These are phyloP conservation scores for Pinus tabuliformis DNA, from an alignment of 75 land plant species.

Conservation along the genomic window DNA sequence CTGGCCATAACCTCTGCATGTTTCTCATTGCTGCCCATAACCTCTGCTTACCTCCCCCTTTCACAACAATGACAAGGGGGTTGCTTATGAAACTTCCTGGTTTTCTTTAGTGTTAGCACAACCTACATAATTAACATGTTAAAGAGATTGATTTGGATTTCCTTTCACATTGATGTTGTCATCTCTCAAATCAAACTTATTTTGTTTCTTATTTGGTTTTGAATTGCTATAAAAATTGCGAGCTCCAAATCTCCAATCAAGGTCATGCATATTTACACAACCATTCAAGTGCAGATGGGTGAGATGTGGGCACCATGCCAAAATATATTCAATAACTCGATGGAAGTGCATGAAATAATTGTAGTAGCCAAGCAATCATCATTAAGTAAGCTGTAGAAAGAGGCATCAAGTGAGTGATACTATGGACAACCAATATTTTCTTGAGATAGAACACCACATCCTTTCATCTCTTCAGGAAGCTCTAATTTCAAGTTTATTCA, in stretches of 20 bases:
- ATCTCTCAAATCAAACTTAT: slow-evolving; percentile 7
- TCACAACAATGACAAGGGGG: too few relatives aligned
- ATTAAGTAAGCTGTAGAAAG: slow-evolving; percentile 57
- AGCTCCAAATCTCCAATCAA: slow-evolving; percentile 55
- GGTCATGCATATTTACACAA: slow-evolving; percentile 78
- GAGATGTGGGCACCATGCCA: slow-evolving; percentile 75
- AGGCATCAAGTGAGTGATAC: slow-evolving; percentile 85
- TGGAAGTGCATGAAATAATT: not conserved
- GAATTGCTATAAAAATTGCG: not conserved
- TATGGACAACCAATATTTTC: slow-evolving; percentile 74
- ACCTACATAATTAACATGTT: slow-evolving; percentile 87
- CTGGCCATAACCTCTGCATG: too few relatives aligned
- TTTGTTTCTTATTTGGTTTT: not conserved
- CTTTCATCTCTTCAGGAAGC: slow-evolving; percentile 82
- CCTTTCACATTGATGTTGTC: slow-evolving; percentile 4
- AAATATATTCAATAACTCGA: slow-evolving; percentile 40
- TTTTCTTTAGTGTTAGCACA: slow-evolving; percentile 84
- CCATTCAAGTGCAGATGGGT: slow-evolving; percentile 85
- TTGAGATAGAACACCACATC: slow-evolving; percentile 83
- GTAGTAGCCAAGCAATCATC: not conserved
- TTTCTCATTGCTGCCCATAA: too few relatives aligned
- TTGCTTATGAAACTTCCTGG: too few relatives aligned
- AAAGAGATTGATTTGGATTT: slow-evolving; percentile 38
- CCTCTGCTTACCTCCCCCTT: too few relatives aligned
- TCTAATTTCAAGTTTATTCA: slow-evolving; percentile 57